Percentiles rank a stretch among this genome's conserved stretches.
Conservation (phyloP, 148 eudicot species). For the Camellia lanceoleosa region DNA sequence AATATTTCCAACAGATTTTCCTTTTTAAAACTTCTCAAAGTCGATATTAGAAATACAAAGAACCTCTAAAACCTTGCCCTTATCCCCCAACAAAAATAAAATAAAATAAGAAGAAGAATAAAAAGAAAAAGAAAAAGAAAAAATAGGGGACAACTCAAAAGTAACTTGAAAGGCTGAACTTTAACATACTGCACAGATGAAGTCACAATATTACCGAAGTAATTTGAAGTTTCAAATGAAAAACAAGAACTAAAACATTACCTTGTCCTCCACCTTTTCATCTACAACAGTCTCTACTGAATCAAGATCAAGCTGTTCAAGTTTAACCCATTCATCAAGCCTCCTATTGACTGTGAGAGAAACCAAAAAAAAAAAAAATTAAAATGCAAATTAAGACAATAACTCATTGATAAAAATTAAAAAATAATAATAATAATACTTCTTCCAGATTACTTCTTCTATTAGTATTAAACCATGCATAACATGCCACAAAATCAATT, state of each 20-base stretch:
- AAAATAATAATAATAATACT: not conserved
- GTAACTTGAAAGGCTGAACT: not conserved
- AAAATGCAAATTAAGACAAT: not conserved
- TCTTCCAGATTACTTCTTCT: not conserved
- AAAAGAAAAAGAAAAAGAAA: not conserved
- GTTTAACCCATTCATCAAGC: conserved; percentile 98
- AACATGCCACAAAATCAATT: not conserved
- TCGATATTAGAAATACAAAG: not conserved
- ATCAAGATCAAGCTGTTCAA: conserved; percentile 93
- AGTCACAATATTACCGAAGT: not conserved
- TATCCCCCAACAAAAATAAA: not conserved
- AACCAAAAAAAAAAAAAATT: not conserved
- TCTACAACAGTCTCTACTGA: conserved; percentile 94
- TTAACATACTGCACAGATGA: not conserved
- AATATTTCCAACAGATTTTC: not conserved
- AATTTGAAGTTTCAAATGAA: conserved; percentile 12
- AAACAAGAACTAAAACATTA: conserved; percentile 23
- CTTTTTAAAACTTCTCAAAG: not conserved
- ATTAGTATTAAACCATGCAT: not conserved
- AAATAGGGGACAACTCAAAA: not conserved
- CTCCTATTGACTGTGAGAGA: conserved; percentile 74
- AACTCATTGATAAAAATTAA: not conserved
- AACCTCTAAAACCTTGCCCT: not conserved
- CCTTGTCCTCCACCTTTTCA: conserved; percentile 99
- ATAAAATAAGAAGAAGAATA: not conserved